These are phyloP conservation scores for Sergeia podlipaevii DNA, from an alignment of 208 protist species.

Conservation along the genomic window DNA sequence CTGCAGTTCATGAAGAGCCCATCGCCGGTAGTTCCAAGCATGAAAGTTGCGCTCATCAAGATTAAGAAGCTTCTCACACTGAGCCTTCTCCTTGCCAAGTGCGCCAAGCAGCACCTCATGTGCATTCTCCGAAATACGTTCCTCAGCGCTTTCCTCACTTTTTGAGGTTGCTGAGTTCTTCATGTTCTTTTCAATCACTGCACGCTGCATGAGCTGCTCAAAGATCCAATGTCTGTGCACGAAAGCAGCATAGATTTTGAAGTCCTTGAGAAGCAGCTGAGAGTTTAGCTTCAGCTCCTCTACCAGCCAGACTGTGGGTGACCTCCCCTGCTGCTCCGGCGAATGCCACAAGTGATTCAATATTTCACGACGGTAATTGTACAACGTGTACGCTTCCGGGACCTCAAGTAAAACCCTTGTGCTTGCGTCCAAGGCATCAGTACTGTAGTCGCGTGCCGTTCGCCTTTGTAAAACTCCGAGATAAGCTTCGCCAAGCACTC, in stretches of 20 bases:
- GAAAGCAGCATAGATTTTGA: slow-evolving; percentile 89
- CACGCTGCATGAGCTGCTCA: slow-evolving; percentile 32
- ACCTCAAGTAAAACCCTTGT: slow-evolving; percentile 46
- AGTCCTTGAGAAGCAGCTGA: slow-evolving; percentile 54
- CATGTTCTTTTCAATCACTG: too few relatives aligned
- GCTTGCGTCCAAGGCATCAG: slow-evolving; percentile 26
- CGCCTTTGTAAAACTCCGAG: slow-evolving; percentile 20
- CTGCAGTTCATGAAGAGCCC: slow-evolving; percentile 29
- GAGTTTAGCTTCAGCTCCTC: slow-evolving; percentile 70
- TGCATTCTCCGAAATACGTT: neutral
- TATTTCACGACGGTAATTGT: slow-evolving; percentile 66
- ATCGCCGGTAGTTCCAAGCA: slow-evolving; percentile 84
- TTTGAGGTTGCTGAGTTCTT: too few relatives aligned
- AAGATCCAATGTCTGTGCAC: slow-evolving; percentile 80
- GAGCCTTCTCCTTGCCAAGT: slow-evolving; percentile 51
- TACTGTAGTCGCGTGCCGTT: slow-evolving; percentile 17
- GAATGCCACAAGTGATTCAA: slow-evolving; percentile 20
- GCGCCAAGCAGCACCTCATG: slow-evolving; percentile 17
- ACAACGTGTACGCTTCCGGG: slow-evolving; percentile 81
- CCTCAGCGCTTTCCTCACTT: too few relatives aligned
- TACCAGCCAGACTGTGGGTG: slow-evolving; percentile 16
- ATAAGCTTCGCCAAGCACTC: slow-evolving; percentile 40
- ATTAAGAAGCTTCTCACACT: slow-evolving; percentile 70
- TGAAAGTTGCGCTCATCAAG: slow-evolving; percentile 91
- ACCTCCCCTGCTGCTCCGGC: neutral